Evolutionary conservation across 2,329 filamentous ascomycete species (phyloP).

Genomic region (Venturiaceae sp.): DNA sequence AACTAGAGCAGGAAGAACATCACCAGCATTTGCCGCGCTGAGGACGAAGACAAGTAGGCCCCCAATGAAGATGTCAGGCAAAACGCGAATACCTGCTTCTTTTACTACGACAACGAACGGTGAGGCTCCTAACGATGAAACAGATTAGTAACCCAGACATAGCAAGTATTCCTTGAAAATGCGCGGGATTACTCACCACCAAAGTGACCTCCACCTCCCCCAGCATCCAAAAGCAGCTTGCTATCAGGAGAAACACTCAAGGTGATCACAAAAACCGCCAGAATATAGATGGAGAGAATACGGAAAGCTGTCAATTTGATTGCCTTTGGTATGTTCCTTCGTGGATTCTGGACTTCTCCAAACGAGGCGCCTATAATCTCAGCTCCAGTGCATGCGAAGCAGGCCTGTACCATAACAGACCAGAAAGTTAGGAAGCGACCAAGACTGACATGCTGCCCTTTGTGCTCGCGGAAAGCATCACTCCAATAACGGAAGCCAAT

Average conservation of each 20-base stretch:
- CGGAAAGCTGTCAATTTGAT: slow-evolving; percentile 5
- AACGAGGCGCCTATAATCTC: slow-evolving; percentile 7
- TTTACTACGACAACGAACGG: slow-evolving; percentile 9
- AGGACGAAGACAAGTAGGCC: not conserved
- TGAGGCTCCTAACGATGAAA: slow-evolving; percentile 7
- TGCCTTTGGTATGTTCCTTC: slow-evolving; percentile 9
- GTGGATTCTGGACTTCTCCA: slow-evolving; percentile 8
- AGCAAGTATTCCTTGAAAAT: too few species aligned
- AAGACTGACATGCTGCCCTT: slow-evolving; percentile 15
- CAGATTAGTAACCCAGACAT: too few species aligned
- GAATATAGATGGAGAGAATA: slow-evolving; percentile 8
- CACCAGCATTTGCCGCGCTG: slow-evolving; percentile 7
- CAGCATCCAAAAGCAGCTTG: not conserved
- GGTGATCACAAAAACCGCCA: slow-evolving; percentile 5
- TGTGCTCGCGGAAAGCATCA: slow-evolving; percentile 10
- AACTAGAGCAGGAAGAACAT: not conserved
- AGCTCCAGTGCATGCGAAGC: slow-evolving; percentile 28
- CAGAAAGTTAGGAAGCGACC: slow-evolving; percentile 33
- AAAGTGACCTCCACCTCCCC: not conserved
- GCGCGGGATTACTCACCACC: too few species aligned
- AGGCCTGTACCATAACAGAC: slow-evolving; percentile 28
- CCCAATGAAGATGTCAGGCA: slow-evolving; percentile 8
- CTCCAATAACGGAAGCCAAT: slow-evolving; percentile 10
- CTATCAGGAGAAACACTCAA: slow-evolving; percentile 5
- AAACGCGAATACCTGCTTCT: not conserved